phyloP scores from a whole-genome alignment of 31 red algal species.

The Odonthalia washingtoniensis region DNA sequence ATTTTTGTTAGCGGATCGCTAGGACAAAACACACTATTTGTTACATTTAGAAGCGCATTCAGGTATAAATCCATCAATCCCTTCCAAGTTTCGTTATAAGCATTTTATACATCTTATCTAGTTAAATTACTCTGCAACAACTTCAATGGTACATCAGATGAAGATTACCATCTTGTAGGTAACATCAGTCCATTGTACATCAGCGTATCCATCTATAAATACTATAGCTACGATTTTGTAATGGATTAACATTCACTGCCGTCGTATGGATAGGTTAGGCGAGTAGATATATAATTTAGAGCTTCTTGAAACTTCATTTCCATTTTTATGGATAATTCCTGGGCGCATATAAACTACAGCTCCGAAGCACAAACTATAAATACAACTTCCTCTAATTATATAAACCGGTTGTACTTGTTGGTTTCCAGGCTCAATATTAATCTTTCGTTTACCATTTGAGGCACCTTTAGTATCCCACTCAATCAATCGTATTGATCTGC shows the following conservation, averaged over 20 bases:
- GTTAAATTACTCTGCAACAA: constrained; percentile 17
- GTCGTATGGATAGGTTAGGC: background rate
- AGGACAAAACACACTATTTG: background rate
- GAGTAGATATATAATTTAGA: background rate
- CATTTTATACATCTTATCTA: constrained; percentile 14
- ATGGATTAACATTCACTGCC: background rate
- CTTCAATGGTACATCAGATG: background rate
- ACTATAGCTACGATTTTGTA: constrained; percentile 26
- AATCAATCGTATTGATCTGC: too few species aligned
- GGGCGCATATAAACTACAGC: constrained; percentile 21
- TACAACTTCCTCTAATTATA: background rate
- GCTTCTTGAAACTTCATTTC: background rate
- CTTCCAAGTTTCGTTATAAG: constrained; percentile 13
- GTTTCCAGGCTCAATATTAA: too few species aligned
- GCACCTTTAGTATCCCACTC: too few species aligned
- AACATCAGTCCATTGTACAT: constrained; percentile 14
- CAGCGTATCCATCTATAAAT: constrained; percentile 27
- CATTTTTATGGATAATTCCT: constrained; percentile 3
- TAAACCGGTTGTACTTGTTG: constrained; percentile 15
- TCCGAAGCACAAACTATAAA: background rate
- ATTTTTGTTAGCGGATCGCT: background rate
- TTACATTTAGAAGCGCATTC: too few species aligned
- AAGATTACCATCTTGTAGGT: constrained; percentile 31
- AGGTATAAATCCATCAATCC: background rate
- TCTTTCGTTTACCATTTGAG: too few species aligned